Conservation (phyloP, 306 rosid genomes). For the Quercus engelmannii region DNA sequence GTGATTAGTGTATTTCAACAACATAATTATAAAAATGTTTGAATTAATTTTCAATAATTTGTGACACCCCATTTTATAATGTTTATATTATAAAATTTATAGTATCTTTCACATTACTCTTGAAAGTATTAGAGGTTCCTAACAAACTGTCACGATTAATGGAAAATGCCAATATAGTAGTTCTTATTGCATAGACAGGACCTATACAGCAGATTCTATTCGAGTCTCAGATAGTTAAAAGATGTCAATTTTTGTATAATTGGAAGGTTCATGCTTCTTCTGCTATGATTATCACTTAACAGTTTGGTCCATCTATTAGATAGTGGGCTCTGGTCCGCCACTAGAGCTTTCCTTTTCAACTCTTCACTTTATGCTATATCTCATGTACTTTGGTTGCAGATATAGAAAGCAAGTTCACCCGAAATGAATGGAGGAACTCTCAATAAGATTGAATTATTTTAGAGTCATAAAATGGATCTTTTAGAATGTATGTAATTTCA, state of each 20-base stretch:
- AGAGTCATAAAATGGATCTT: neutral
- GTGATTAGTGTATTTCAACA: no score
- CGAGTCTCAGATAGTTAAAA: neutral
- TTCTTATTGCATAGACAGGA: neutral
- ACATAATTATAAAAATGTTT: no score
- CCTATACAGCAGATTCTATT: neutral
- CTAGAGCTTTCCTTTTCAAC: neutral
- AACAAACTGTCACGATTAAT: neutral
- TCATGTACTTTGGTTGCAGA: neutral
- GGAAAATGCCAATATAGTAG: neutral
- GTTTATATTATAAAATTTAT: no score
- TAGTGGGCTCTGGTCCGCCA: slow-evolving; percentile 47
- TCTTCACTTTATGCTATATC: neutral
- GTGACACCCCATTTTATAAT: no score
- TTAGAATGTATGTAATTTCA: neutral
- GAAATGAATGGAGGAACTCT: neutral
- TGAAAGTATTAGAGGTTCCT: no score
- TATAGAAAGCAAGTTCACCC: neutral
- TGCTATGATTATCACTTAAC: neutral
- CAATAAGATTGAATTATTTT: neutral
- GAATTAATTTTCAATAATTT: no score
- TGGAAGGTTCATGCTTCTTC: neutral
- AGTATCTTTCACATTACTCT: no score
- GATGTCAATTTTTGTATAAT: neutral
- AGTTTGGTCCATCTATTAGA: slow-evolving; percentile 9